These are phyloP conservation scores for Verruconis gallopava DNA, from an alignment of 2,329 filamentous ascomycete species.

Conservation along the genomic window DNA sequence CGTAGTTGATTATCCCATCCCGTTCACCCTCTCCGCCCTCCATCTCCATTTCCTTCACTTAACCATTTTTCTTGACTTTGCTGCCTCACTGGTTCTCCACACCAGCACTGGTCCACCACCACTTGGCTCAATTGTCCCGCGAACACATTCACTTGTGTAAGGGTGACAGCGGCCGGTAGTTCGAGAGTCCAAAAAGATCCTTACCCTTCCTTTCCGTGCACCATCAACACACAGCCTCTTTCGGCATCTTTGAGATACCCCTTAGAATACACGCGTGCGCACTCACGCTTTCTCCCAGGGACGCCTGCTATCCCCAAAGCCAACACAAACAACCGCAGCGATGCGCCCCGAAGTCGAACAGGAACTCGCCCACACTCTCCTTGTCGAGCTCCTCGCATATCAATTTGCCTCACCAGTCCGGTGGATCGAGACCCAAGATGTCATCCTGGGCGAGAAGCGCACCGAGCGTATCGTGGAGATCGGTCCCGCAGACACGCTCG, in stretches of 20 bases:
- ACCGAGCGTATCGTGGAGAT: constrained; percentile 97
- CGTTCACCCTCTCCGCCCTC: too few species aligned
- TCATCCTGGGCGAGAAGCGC: constrained; percentile 89
- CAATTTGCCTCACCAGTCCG: constrained; percentile 97
- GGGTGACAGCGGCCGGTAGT: too few species aligned
- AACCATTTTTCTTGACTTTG: too few species aligned
- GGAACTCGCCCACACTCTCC: constrained; percentile 94
- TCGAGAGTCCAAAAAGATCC: too few species aligned
- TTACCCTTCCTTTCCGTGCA: background rate
- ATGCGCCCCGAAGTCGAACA: constrained; percentile 99
- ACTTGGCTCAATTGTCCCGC: background rate
- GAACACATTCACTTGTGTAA: background rate
- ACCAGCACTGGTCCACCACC: too few species aligned
- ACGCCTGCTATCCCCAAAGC: background rate
- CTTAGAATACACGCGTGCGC: too few species aligned
- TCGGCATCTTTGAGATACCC: background rate
- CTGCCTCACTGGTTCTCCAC: too few species aligned
- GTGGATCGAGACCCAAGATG: constrained; percentile 99
- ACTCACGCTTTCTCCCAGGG: too few species aligned
- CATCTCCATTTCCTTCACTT: too few species aligned
- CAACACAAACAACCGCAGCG: constrained; percentile 21
- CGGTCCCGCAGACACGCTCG: constrained; percentile 89
- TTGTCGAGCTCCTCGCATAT: constrained; percentile 97
- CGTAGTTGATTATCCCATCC: too few species aligned
- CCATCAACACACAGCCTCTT: too few species aligned